Conservation (phyloP, 371 early-diverging fungal species). For the Apophysomyces ossiformis region DNA sequence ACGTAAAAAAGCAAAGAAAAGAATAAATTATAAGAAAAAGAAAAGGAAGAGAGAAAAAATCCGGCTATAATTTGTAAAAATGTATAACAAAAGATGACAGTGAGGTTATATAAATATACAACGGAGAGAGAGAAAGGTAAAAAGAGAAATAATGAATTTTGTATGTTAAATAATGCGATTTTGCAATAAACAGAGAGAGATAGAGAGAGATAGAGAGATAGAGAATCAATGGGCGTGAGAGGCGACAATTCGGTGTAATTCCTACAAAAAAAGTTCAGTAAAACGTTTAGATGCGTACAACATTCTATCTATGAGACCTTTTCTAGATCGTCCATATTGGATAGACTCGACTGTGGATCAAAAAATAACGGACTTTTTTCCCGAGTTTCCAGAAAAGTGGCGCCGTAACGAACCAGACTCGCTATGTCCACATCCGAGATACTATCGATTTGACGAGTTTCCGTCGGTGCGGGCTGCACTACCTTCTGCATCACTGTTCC, state of each 20-base stretch:
- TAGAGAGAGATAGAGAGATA: not conserved
- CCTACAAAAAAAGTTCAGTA: constrained; percentile 15
- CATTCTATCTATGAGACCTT: constrained; percentile 19
- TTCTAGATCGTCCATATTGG: constrained; percentile 48
- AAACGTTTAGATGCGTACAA: not conserved
- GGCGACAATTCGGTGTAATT: constrained; percentile 45
- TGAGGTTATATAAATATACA: constrained; percentile 6
- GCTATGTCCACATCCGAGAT: constrained; percentile 23
- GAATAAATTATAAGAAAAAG: too few relatives aligned
- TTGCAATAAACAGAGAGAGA: not conserved
- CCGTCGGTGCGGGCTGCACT: not conserved
- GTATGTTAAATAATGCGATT: not conserved
- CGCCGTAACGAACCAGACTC: constrained; percentile 17
- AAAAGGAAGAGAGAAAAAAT: too few relatives aligned
- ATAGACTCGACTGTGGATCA: constrained; percentile 17
- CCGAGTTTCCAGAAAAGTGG: constrained; percentile 16
- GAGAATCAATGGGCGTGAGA: constrained; percentile 27
- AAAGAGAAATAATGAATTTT: not conserved
- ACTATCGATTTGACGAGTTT: not conserved
- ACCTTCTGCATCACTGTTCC: constrained; percentile 9
- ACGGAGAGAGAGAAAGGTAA: constrained; percentile 3
- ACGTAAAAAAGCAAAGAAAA: too few relatives aligned
- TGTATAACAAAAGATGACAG: constrained; percentile 2
- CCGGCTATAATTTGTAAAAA: not conserved
- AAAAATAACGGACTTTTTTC: constrained; percentile 13